phyloP scores from a whole-genome alignment of 257 asterid genomes.

The Petunia axillaris region DNA sequence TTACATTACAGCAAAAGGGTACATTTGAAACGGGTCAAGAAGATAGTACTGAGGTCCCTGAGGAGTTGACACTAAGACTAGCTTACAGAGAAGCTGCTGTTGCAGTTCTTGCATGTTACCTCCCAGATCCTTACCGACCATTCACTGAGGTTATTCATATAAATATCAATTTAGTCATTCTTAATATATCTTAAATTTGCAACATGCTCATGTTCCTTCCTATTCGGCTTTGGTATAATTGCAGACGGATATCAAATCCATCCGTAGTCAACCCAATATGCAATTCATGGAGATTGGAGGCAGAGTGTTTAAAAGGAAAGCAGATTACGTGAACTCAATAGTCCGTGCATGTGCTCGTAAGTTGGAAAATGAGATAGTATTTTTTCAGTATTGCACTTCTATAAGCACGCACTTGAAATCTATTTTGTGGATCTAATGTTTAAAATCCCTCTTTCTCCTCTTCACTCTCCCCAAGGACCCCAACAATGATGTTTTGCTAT shows the following conservation, averaged over 20 bases:
- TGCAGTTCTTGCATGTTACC: slow-evolving; percentile 86
- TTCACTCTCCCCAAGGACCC: neutral
- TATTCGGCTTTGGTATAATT: slow-evolving; percentile 32
- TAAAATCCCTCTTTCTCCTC: neutral
- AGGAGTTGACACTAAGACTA: slow-evolving; percentile 87
- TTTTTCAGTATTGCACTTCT: slow-evolving; percentile 10
- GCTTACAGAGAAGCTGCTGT: slow-evolving; percentile 99
- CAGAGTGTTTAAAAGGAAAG: slow-evolving; percentile 77
- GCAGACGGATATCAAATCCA: slow-evolving; percentile 89
- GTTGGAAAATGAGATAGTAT: slow-evolving; percentile 42
- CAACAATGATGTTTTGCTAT: slow-evolving; percentile 5
- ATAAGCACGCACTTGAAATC: slow-evolving; percentile 13
- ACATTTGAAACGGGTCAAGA: slow-evolving; percentile 99
- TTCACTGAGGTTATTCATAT: slow-evolving; percentile 58
- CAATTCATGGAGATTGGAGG: slow-evolving; percentile 67
- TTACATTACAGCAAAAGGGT: slow-evolving; percentile 87
- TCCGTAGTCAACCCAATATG: slow-evolving; percentile 84
- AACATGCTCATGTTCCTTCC: slow-evolving; percentile 18
- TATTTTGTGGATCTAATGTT: slow-evolving; percentile 16
- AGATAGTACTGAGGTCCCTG: slow-evolving; percentile 88
- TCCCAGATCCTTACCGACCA: slow-evolving; percentile 83
- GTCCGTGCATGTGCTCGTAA: slow-evolving; percentile 98
- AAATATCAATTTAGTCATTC: slow-evolving; percentile 26
- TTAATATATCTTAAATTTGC: slow-evolving; percentile 16
- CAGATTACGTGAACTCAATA: slow-evolving; percentile 79